Evolutionary conservation across 1,139 yeast genomes (phyloP).

Genomic region (Geotrichum citri-aurantii): DNA sequence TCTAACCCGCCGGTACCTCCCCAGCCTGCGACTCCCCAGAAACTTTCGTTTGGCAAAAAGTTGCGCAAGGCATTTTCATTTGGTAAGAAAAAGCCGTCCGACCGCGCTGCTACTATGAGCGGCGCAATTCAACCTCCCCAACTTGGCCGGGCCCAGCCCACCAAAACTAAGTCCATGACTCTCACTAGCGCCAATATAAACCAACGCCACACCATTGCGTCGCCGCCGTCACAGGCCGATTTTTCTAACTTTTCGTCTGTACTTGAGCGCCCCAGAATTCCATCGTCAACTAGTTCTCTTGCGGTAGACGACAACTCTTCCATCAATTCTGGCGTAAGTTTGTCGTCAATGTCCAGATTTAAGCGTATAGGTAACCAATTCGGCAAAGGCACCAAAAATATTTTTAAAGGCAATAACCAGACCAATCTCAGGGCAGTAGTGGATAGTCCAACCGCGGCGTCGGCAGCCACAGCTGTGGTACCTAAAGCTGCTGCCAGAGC

Average conservation of each 20-base stretch:
- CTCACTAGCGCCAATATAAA: not conserved
- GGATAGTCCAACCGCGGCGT: not conserved
- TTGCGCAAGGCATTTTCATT: conserved; percentile 29
- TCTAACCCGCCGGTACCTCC: conserved; percentile 8
- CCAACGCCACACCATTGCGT: not conserved
- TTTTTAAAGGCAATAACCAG: not conserved
- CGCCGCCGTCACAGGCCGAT: not conserved
- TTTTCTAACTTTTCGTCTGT: conserved; percentile 1
- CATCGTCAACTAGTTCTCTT: conserved; percentile 9
- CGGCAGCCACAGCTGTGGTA: not conserved
- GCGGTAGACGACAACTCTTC: conserved; percentile 22
- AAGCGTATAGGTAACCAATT: conserved; percentile 20
- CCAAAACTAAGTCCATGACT: not conserved
- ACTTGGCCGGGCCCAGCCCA: not conserved
- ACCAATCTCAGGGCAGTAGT: not conserved
- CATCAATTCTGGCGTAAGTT: conserved; percentile 26
- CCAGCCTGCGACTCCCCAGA: conserved; percentile 5
- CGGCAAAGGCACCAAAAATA: conserved; percentile 8
- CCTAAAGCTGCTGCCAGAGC: not conserved
- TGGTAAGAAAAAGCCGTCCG: conserved; percentile 16
- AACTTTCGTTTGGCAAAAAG: conserved; percentile 21
- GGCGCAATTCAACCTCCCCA: conserved; percentile 1
- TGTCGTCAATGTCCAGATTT: conserved; percentile 30
- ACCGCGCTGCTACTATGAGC: conserved; percentile 7
- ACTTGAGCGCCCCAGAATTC: not conserved